Evolutionary conservation across 441 rosid species (phyloP).

Genomic region (Adansonia grandidieri): DNA sequence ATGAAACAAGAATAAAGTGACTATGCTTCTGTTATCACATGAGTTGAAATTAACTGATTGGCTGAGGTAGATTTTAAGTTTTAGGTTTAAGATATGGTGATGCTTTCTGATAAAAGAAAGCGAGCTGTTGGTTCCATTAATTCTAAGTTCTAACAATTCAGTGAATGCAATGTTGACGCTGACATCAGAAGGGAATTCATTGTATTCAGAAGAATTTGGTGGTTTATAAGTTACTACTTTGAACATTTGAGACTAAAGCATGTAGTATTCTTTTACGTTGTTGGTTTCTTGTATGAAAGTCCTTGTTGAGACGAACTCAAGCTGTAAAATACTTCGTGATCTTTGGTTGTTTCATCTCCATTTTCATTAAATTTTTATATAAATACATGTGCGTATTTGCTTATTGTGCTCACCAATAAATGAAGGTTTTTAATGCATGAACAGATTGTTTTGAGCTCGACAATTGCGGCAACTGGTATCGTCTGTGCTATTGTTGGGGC

Average conservation of each 20-base stretch:
- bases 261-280: background rate
- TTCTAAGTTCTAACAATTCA: background rate
- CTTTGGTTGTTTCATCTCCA: background rate
- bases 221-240: background rate
- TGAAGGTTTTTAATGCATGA: background rate
- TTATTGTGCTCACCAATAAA: background rate
- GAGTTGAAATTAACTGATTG: background rate
- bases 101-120: background rate
- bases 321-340: background rate
- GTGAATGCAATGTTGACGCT: background rate
- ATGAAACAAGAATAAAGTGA: background rate
- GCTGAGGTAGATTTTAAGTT: background rate
- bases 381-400: background rate
- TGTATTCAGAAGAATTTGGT: background rate
- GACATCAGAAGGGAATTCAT: no score
- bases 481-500: slow-evolving; percentile 63
- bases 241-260: background rate
- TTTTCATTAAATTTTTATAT: background rate
- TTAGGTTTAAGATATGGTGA: background rate
- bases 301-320: background rate
- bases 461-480: slow-evolving; percentile 48
- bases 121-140: background rate
- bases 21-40: background rate
- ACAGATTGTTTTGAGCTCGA: slow-evolving; percentile 59
- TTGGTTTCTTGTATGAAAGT: background rate